Evolutionary conservation across 208 protist species (phyloP).

Genomic region (Leishmania turanica): DNA sequence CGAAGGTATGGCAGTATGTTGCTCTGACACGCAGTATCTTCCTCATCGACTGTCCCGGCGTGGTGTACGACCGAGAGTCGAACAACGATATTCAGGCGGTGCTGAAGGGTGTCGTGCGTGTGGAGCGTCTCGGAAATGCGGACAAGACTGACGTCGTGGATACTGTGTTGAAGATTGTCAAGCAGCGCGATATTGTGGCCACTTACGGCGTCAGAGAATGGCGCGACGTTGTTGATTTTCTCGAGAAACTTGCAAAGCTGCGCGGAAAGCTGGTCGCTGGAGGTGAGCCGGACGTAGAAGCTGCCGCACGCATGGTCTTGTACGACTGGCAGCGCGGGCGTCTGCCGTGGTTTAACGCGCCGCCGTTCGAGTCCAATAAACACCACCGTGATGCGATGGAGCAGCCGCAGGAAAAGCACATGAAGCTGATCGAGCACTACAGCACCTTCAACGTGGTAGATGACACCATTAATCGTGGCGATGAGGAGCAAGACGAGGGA

Average conservation of each 20-base stretch:
- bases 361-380: conserved; percentile 91
- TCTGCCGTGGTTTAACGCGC: conserved; percentile 97
- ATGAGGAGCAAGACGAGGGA: conserved; percentile 29
- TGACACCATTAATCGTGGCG: conserved; percentile 57
- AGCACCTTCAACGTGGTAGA: conserved; percentile 86
- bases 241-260: conserved; percentile 95
- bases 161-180: conserved; percentile 95
- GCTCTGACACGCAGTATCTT: conserved; percentile 98
- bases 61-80: conserved; percentile 93
- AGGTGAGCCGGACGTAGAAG: conserved; percentile 94
- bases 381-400: conserved; percentile 81
- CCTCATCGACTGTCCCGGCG: conserved; percentile 99
- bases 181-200: conserved; percentile 94
- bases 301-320: conserved; percentile 96
- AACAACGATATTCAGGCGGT: conserved; percentile 98
- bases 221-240: conserved; percentile 96
- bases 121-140: conserved; percentile 89
- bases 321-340: conserved; percentile 98
- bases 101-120: conserved; percentile 98
- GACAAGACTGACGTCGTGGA: conserved; percentile 96
- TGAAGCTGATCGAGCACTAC: conserved; percentile 91
- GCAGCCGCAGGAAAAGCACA: conserved; percentile 69
- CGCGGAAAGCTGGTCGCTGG: conserved; percentile 96
- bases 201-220: conserved; percentile 97
- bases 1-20: conserved; percentile 99